Conservation (phyloP, 2,329 filamentous ascomycete genomes). For the Lizonia empirigonia region DNA sequence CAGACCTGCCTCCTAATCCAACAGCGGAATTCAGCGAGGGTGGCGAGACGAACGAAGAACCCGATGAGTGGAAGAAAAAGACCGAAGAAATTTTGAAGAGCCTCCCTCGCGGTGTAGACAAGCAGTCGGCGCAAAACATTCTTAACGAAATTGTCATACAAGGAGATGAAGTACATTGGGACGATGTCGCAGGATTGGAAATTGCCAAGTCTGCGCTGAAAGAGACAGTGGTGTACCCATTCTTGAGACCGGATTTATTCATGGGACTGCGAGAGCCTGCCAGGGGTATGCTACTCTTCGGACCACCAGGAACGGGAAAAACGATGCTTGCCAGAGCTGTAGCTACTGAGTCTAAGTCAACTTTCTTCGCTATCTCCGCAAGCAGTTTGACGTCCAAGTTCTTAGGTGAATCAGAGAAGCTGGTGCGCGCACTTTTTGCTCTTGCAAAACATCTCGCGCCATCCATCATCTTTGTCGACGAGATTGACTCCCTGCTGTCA, state of each 20-base stretch:
- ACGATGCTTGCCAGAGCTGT: conserved; percentile 96
- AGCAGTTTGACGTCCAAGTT: conserved; percentile 96
- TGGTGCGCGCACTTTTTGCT: conserved; percentile 88
- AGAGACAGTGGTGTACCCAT: conserved; percentile 96
- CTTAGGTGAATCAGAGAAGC: conserved; percentile 93
- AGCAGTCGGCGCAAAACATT: conserved; percentile 83
- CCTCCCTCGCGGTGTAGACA: conserved; percentile 81
- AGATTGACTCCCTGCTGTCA: conserved; percentile 93
- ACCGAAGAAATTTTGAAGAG: conserved; percentile 67
- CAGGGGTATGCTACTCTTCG: conserved; percentile 92
- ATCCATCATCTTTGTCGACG: conserved; percentile 97
- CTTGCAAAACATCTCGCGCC: conserved; percentile 89
- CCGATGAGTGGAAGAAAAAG: conserved; percentile 45
- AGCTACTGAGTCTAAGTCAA: conserved; percentile 90
- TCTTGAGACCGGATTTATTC: conserved; percentile 92
- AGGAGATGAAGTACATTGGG: conserved; percentile 94
- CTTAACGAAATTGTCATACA: conserved; percentile 94
- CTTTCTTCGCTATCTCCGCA: conserved; percentile 96
- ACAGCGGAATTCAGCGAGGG: conserved; percentile 36
- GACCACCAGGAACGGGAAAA: conserved; percentile 96
- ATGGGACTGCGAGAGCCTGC: conserved; percentile 94
- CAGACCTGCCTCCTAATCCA: conserved; percentile 40
- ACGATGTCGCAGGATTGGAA: conserved; percentile 88
- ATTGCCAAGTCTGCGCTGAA: conserved; percentile 89
- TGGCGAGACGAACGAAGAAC: conserved; percentile 32